Evolutionary conservation across 2,329 filamentous ascomycete species (phyloP).

Genomic region (Diplodia seriata): DNA sequence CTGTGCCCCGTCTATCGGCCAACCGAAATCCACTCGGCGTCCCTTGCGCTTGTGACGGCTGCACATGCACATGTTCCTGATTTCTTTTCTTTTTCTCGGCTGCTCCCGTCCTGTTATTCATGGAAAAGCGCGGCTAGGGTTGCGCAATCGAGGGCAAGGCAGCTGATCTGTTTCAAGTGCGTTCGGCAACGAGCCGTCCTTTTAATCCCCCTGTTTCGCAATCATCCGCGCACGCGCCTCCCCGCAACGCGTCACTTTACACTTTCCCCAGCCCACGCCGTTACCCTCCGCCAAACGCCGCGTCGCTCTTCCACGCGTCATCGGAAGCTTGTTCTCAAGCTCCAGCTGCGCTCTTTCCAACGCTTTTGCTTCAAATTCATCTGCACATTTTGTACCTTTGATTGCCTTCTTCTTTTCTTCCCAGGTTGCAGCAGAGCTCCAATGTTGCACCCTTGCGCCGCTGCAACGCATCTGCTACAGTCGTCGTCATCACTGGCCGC

Average conservation of each 20-base stretch:
- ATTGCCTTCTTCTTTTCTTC: neutral
- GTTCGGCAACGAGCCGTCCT: neutral
- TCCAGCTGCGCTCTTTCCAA: neutral
- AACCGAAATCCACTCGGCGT: neutral
- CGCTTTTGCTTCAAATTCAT: neutral
- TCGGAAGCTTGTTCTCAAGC: neutral
- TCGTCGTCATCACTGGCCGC: neutral
- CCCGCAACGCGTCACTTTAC: neutral
- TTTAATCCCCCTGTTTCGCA: neutral
- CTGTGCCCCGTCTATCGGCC: constrained; percentile 5
- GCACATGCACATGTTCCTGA: neutral
- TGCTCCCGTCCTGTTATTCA: neutral
- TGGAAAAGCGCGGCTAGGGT: neutral
- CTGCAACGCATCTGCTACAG: constrained; percentile 9
- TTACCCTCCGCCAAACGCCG: neutral
- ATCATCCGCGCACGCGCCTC: neutral
- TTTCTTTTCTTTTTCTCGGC: neutral
- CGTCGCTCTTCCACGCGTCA: neutral
- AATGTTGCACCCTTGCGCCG: constrained; percentile 1
- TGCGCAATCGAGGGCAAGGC: neutral
- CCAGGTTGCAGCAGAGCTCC: neutral
- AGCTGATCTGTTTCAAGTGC: neutral
- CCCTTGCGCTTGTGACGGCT: constrained; percentile 3
- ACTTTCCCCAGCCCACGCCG: neutral
- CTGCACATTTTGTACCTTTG: neutral